A percentile compares a stretch with the other conserved stretches of the same genome.
Evolutionary conservation across 2,329 filamentous ascomycete genomes (phyloP).

Genomic region (Phaeosphaeria sp.): DNA sequence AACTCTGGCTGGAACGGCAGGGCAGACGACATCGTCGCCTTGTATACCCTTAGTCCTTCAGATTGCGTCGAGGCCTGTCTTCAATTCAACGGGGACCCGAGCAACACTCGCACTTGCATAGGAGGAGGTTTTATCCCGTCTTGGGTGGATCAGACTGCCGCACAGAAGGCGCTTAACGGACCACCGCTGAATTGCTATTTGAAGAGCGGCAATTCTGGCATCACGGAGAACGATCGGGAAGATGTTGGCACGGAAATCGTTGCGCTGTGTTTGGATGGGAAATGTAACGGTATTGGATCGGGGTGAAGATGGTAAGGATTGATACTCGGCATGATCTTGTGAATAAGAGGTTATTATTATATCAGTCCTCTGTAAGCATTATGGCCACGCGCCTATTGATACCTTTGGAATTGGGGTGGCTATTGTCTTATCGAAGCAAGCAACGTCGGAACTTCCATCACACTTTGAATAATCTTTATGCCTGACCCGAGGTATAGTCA

Average conservation of each 20-base stretch:
- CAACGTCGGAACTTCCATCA: no score
- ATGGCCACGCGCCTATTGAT: not conserved
- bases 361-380: not conserved
- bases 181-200: slow-evolving; percentile 1
- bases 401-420: not conserved
- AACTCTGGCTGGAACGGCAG: not conserved
- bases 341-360: not conserved
- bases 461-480: no score
- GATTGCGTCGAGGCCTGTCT: slow-evolving; percentile 1
- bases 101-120: not conserved
- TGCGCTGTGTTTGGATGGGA: not conserved
- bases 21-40: not conserved
- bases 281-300: not conserved
- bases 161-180: not conserved
- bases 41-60: not conserved
- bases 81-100: not conserved
- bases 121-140: not conserved
- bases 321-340: not conserved
- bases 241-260: not conserved
- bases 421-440: not conserved
- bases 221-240: not conserved
- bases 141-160: not conserved
- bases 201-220: not conserved
- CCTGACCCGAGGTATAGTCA: no score
- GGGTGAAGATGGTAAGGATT: not conserved